Conservation (phyloP, 768 basidiomycete species). For the Lactarius indigo region DNA sequence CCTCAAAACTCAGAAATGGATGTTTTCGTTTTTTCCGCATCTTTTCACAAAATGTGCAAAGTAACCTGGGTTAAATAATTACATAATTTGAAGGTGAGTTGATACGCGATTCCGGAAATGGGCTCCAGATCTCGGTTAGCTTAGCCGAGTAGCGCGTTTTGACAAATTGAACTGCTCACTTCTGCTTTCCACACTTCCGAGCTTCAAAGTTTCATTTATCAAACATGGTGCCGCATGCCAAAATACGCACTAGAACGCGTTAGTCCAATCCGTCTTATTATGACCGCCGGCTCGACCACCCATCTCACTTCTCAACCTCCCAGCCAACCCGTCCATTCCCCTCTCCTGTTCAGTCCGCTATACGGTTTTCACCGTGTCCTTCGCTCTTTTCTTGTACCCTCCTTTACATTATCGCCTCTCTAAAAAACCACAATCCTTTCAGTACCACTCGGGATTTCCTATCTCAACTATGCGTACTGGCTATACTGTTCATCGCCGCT, state of each 20-base stretch:
- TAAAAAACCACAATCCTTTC: constrained; percentile 26
- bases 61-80: too few relatives aligned
- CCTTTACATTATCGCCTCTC: constrained; percentile 29
- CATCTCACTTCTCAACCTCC: neutral
- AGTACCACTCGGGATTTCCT: constrained; percentile 22
- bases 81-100: too few relatives aligned
- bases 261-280: neutral
- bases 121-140: too few relatives aligned
- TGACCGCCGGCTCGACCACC: neutral
- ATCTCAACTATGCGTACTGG: constrained; percentile 35
- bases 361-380: constrained; percentile 10
- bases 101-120: too few relatives aligned
- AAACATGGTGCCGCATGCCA: neutral
- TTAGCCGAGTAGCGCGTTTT: too few relatives aligned
- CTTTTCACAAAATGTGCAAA: too few relatives aligned
- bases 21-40: too few relatives aligned
- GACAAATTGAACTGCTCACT: too few relatives aligned
- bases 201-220: too few relatives aligned
- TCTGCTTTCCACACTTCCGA: too few relatives aligned
- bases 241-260: neutral
- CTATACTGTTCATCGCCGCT: constrained; percentile 25
- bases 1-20: too few relatives aligned
- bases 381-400: constrained; percentile 29
- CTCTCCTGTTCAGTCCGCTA: neutral
- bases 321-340: neutral